These are phyloP conservation scores for Kockiozyma suomiensis DNA, from an alignment of 805 yeast genomes.

Conservation along the genomic window DNA sequence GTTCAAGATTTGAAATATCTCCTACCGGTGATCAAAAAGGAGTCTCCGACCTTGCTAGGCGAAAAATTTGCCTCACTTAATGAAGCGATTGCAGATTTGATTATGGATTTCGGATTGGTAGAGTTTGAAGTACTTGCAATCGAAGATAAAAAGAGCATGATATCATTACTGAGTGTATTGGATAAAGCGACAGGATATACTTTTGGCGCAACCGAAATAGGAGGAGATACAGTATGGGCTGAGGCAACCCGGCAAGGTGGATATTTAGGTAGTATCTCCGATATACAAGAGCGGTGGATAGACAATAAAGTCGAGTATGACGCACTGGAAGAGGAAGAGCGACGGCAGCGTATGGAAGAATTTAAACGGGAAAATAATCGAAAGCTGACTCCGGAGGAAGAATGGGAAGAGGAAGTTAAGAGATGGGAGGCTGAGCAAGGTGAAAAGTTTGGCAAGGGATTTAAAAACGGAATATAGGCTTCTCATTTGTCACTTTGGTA, in stretches of 20 bases:
- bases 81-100: conserved; percentile 74
- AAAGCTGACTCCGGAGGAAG: conserved; percentile 61
- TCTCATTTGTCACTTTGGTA: background rate
- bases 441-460: conserved; percentile 14
- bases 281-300: conserved; percentile 94
- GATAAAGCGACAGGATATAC: conserved; percentile 94
- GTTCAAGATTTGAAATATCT: conserved; percentile 80
- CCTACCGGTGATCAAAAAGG: conserved; percentile 68
- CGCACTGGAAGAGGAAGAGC: conserved; percentile 54
- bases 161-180: conserved; percentile 68
- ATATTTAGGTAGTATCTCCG: conserved; percentile 53
- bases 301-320: conserved; percentile 82
- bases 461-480: conserved; percentile 4
- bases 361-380: conserved; percentile 43
- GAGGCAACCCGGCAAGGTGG: conserved; percentile 87
- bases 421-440: conserved; percentile 56
- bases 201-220: conserved; percentile 89
- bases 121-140: conserved; percentile 86
- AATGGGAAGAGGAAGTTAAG: conserved; percentile 66
- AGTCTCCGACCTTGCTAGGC: conserved; percentile 66
- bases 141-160: conserved; percentile 92
- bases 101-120: conserved; percentile 84
- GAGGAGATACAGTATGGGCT: conserved; percentile 98
- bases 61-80: conserved; percentile 68
- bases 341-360: conserved; percentile 48